A percentile compares a stretch with the other conserved stretches of the same genome.
Evolutionary conservation across 1,139 yeast genomes (phyloP).

Genomic region (Keqinozyma sinolaborantium): DNA sequence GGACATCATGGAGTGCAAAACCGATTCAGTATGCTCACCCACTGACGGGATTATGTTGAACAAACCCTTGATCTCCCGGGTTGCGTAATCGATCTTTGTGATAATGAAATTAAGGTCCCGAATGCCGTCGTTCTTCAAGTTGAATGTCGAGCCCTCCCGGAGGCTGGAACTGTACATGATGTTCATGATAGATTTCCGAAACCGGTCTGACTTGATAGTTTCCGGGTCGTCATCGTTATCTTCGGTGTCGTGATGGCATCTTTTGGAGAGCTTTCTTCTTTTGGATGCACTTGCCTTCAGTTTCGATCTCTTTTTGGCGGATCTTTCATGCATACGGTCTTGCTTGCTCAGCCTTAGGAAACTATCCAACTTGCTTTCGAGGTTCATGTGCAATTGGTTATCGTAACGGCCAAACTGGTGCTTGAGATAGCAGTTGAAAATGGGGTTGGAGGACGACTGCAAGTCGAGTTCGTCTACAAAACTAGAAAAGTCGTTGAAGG

Average conservation of each 20-base stretch:
- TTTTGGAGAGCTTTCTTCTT: slow-evolving; percentile 2
- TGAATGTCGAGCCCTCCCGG: slow-evolving; percentile 16
- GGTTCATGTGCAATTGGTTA: slow-evolving; percentile 2
- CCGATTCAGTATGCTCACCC: background rate
- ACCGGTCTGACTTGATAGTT: background rate
- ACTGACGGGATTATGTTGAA: slow-evolving; percentile 15
- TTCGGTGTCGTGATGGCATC: background rate
- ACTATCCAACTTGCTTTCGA: slow-evolving; percentile 5
- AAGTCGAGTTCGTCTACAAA: background rate
- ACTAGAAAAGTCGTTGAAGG: background rate
- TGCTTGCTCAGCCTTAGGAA: slow-evolving; percentile 2
- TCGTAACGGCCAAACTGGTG: slow-evolving; percentile 3
- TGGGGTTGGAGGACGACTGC: slow-evolving; percentile 1
- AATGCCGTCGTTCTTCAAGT: slow-evolving; percentile 4
- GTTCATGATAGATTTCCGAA: background rate
- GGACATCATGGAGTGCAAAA: background rate
- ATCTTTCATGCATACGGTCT: slow-evolving; percentile 1
- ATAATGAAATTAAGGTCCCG: slow-evolving; percentile 14
- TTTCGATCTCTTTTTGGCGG: slow-evolving; percentile 2
- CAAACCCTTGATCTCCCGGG: slow-evolving; percentile 10
- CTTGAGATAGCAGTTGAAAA: slow-evolving; percentile 3
- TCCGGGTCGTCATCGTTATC: background rate
- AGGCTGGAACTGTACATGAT: slow-evolving; percentile 11
- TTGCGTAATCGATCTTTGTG: slow-evolving; percentile 16
- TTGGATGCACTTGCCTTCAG: slow-evolving; percentile 1